phyloP scores from a whole-genome alignment of 2,329 filamentous ascomycete genomes.

The Tolypocladium endophyticum region DNA sequence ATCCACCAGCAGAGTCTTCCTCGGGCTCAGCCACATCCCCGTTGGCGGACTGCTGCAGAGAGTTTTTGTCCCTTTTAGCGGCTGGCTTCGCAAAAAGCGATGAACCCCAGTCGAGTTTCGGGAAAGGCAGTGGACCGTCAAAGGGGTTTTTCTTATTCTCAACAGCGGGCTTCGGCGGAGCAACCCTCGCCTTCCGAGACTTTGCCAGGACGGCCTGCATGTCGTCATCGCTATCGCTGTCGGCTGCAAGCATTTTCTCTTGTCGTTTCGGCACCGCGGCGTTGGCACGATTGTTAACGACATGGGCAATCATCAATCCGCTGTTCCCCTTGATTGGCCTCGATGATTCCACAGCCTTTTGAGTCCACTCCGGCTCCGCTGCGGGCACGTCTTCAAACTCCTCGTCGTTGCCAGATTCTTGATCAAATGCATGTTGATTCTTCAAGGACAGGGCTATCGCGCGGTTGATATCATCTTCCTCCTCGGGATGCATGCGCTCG shows the following conservation, averaged over 20 bases:
- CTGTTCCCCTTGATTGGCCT: conserved; percentile 40
- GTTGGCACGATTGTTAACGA: conserved; percentile 64
- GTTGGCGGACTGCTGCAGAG: conserved; percentile 12
- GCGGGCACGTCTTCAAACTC: conserved; percentile 40
- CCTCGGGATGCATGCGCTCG: conserved; percentile 26
- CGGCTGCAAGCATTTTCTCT: conserved; percentile 9
- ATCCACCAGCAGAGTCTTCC: conserved; percentile 52
- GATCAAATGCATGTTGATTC: conserved; percentile 39
- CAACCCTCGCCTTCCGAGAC: conserved; percentile 50
- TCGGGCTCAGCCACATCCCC: conserved; percentile 20
- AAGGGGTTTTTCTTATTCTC: conserved; percentile 53
- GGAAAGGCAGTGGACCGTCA: conserved; percentile 79
- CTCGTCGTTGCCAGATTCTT: conserved; percentile 27
- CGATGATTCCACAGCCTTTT: conserved; percentile 37
- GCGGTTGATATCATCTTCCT: conserved; percentile 56
- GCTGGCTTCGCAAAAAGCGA: conserved; percentile 41
- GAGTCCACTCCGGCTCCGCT: conserved; percentile 40
- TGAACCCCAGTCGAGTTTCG: conserved; percentile 65
- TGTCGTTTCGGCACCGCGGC: conserved; percentile 41
- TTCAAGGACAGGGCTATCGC: conserved; percentile 81
- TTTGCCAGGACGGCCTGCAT: conserved; percentile 65
- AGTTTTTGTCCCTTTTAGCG: conserved; percentile 9
- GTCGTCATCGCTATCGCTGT: conserved; percentile 72
- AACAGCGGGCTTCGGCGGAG: conserved; percentile 24
- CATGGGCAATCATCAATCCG: conserved; percentile 57